phyloP scores from a whole-genome alignment of 78 protist genomes.

The Dictyostelium brefeldianum region DNA sequence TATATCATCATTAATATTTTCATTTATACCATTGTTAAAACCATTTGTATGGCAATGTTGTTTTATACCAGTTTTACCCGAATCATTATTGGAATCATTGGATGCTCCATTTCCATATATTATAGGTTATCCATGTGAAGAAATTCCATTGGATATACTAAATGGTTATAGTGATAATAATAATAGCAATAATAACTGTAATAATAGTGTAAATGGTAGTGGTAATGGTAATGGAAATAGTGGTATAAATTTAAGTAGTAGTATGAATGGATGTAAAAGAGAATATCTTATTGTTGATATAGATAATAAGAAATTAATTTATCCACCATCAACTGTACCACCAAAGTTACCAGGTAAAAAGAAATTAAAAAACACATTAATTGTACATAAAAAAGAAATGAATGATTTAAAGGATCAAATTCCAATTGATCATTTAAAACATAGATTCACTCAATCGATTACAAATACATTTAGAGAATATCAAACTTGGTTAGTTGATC shows the following conservation, averaged over 20 bases:
- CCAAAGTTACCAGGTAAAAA: conserved; percentile 60
- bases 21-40: conserved; percentile 64
- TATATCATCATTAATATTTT: conserved; percentile 40
- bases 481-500: conserved; percentile 73
- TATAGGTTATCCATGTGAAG: conserved; percentile 42
- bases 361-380: conserved; percentile 46
- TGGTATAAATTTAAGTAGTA: too few species aligned
- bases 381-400: conserved; percentile 46
- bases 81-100: conserved; percentile 43
- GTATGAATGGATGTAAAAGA: conserved; percentile 1
- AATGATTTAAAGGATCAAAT: conserved; percentile 40
- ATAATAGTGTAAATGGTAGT: too few species aligned
- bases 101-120: conserved; percentile 80
- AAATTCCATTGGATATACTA: not conserved
- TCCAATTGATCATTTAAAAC: conserved; percentile 68
- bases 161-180: not conserved
- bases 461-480: conserved; percentile 53
- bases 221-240: too few species aligned
- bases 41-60: conserved; percentile 82
- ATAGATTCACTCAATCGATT: conserved; percentile 59
- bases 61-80: conserved; percentile 76
- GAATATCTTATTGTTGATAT: conserved; percentile 77
- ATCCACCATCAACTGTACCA: conserved; percentile 28
- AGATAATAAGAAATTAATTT: conserved; percentile 51
- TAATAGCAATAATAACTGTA: too few species aligned